Percentiles rank a stretch among this genome's conserved stretches.
phyloP scores from a whole-genome alignment of 129 eudicot species.

The Dittrichia graveolens region DNA sequence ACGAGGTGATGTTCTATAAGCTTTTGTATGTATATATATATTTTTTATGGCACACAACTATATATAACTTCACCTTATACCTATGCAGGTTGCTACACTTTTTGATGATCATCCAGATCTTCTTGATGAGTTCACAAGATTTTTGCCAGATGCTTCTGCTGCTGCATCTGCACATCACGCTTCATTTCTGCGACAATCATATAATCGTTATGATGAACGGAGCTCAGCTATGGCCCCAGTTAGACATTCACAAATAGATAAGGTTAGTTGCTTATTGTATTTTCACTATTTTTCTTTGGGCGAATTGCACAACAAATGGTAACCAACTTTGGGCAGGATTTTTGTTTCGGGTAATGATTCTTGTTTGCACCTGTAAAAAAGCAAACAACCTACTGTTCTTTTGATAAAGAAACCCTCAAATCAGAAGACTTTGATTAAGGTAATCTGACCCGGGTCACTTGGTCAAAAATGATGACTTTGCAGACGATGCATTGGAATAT shows the following conservation, averaged over 20 bases:
- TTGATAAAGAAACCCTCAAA: constrained; percentile 5
- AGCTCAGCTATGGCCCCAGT: constrained; percentile 53
- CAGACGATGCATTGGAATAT: neutral
- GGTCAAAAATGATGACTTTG: neutral
- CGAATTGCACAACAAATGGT: neutral
- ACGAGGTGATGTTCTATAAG: constrained; percentile 52
- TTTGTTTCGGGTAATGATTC: too few species aligned
- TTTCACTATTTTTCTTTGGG: constrained; percentile 1
- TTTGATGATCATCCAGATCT: constrained; percentile 85
- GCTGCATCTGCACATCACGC: constrained; percentile 66
- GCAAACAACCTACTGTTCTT: too few species aligned
- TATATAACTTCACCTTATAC: constrained; percentile 1
- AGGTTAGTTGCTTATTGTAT: constrained; percentile 39
- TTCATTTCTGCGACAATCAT: constrained; percentile 52
- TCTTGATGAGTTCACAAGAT: constrained; percentile 89
- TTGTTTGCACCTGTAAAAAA: too few species aligned
- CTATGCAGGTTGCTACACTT: constrained; percentile 77
- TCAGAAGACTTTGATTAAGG: neutral
- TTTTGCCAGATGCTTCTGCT: constrained; percentile 84
- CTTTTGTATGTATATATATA: neutral
- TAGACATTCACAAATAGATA: constrained; percentile 62
- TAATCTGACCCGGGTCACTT: neutral
- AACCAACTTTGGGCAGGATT: neutral
- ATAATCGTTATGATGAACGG: constrained; percentile 65
- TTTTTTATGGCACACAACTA: neutral